These are phyloP conservation scores for Trichoderma breve DNA, from an alignment of 2,329 filamentous ascomycete genomes.

Conservation along the genomic window DNA sequence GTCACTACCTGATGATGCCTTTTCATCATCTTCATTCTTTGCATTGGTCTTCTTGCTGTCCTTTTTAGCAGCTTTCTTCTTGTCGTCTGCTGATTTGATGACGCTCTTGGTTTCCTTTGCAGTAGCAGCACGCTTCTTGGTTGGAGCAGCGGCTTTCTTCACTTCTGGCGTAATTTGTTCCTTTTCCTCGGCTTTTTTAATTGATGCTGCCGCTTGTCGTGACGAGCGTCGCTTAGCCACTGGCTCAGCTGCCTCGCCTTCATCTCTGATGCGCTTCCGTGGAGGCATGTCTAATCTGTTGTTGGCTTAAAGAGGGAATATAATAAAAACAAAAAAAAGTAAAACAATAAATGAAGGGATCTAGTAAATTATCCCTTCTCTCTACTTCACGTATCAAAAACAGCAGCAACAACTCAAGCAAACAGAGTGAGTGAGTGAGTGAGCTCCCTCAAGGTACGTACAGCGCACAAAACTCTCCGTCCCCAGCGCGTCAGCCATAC, in stretches of 20 bases:
- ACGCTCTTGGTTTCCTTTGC: not conserved
- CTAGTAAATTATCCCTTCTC: not conserved
- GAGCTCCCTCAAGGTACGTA: not conserved
- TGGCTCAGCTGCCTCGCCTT: slow-evolving; percentile 24
- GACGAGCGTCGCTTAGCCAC: slow-evolving; percentile 30
- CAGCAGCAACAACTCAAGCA: not conserved
- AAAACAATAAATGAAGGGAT: not conserved
- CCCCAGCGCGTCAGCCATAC: not conserved
- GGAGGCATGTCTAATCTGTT: slow-evolving; percentile 23
- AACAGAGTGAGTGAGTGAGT: not conserved
- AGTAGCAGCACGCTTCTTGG: not conserved
- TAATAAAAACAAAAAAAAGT: not conserved
- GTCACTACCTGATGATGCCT: not conserved
- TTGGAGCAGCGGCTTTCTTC: not conserved
- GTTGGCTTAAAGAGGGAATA: not conserved
- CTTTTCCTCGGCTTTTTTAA: not conserved
- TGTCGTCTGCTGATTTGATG: not conserved
- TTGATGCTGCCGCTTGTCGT: slow-evolving; percentile 26
- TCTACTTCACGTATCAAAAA: not conserved
- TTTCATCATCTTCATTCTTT: not conserved
- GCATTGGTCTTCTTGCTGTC: not conserved
- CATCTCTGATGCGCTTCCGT: slow-evolving; percentile 23
- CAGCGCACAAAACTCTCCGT: not conserved
- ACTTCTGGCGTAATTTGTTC: not conserved
- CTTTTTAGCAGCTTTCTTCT: not conserved